Conservation (phyloP, 1,284 basidiomycete species). For the Schizophyllum amplum region DNA sequence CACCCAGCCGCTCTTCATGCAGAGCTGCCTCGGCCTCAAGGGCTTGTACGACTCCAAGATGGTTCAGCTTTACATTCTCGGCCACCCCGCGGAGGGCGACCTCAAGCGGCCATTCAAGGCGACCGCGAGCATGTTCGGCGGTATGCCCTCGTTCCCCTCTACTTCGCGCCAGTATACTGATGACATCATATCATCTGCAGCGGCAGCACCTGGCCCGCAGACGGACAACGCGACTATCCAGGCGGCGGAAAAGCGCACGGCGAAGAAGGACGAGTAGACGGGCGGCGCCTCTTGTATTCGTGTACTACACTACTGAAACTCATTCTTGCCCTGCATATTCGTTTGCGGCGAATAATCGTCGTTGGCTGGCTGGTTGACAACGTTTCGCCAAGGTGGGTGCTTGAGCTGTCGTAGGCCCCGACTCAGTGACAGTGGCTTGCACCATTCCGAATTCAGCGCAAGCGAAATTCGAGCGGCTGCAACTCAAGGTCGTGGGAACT, state of each 20-base stretch:
- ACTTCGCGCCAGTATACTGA: neutral
- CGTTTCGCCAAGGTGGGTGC: too few relatives aligned
- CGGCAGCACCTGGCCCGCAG: slow-evolving; percentile 48
- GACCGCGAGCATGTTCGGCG: slow-evolving; percentile 59
- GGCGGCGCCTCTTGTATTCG: neutral
- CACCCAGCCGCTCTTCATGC: slow-evolving; percentile 90
- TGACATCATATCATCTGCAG: slow-evolving; percentile 8
- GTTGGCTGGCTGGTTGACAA: too few relatives aligned
- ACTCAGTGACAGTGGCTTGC: too few relatives aligned
- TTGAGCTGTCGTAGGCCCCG: too few relatives aligned
- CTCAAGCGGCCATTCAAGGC: slow-evolving; percentile 89
- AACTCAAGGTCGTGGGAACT: too few relatives aligned
- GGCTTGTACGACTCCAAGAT: slow-evolving; percentile 79
- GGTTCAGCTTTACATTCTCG: slow-evolving; percentile 72
- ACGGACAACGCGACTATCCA: slow-evolving; percentile 83
- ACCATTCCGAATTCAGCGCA: too few relatives aligned
- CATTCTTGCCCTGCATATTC: too few relatives aligned
- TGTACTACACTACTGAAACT: neutral
- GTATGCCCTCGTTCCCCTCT: slow-evolving; percentile 27
- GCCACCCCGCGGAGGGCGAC: slow-evolving; percentile 76
- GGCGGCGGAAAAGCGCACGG: slow-evolving; percentile 72
- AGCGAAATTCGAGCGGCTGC: too few relatives aligned
- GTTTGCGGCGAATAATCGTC: too few relatives aligned
- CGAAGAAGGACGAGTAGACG: slow-evolving; percentile 71
- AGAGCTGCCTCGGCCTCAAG: slow-evolving; percentile 86